Conservation (phyloP, 2,329 filamentous ascomycete genomes). For the Aspergillus vadensis region DNA sequence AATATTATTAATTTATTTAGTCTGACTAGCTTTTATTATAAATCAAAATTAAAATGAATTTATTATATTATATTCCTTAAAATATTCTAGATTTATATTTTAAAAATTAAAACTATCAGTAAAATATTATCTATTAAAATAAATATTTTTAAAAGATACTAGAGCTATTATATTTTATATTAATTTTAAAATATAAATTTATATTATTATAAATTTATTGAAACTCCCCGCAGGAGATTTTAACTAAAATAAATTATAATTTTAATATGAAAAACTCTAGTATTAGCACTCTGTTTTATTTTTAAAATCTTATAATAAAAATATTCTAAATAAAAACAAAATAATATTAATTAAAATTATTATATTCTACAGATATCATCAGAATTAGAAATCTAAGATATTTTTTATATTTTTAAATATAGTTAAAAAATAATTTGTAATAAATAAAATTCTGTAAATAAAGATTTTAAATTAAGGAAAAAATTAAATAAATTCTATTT, state of each 20-base stretch:
- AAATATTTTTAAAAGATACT: background rate
- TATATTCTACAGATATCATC: too few species aligned
- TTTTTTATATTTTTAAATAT: too few species aligned
- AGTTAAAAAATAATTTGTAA: too few species aligned
- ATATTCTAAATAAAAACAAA: too few species aligned
- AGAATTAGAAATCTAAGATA: too few species aligned
- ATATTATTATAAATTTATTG: background rate
- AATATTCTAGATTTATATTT: background rate
- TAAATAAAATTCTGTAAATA: background rate
- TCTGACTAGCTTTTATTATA: background rate
- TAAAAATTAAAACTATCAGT: background rate
- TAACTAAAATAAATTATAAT: too few species aligned
- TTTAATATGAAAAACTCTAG: too few species aligned
- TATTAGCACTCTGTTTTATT: too few species aligned
- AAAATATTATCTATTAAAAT: background rate
- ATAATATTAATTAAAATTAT: too few species aligned
- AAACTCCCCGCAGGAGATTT: accelerated
- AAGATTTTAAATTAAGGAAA: background rate
- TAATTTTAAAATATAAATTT: background rate
- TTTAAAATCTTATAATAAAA: too few species aligned
- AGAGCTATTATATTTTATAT: background rate
- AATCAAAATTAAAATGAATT: background rate
- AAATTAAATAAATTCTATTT: background rate
- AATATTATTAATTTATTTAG: background rate
- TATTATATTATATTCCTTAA: background rate